Percentiles rank a stretch among this genome's conserved stretches.
phyloP scores from a whole-genome alignment of 2,329 filamentous ascomycete genomes.

The Cladophialophora carrionii region DNA sequence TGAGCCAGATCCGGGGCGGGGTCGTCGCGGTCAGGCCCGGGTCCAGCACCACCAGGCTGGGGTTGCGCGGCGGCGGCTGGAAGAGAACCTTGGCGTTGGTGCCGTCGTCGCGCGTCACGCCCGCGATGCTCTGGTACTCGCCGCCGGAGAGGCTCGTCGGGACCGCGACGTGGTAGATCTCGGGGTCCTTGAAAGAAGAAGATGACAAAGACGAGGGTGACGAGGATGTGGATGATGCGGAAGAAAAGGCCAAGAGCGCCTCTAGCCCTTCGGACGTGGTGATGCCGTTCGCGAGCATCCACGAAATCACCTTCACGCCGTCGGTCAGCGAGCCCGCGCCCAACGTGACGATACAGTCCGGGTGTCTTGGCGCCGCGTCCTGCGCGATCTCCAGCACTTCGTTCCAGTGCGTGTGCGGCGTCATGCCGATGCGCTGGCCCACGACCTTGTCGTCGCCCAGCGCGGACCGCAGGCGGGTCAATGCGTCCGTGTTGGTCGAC shows the following conservation, averaged over 20 bases:
- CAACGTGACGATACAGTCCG: constrained; percentile 58
- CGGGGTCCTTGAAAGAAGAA: constrained; percentile 26
- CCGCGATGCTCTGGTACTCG: constrained; percentile 49
- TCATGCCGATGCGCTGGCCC: constrained; percentile 56
- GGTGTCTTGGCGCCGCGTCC: constrained; percentile 24
- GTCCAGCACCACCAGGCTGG: constrained; percentile 61
- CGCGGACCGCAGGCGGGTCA: constrained; percentile 48
- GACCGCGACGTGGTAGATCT: constrained; percentile 42
- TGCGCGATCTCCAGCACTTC: constrained; percentile 55
- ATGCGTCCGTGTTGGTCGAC: constrained; percentile 51
- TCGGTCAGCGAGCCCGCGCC: constrained; percentile 62
- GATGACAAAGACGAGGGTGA: constrained; percentile 14
- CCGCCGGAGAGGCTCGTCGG: constrained; percentile 50
- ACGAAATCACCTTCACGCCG: constrained; percentile 57
- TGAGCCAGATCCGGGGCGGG: constrained; percentile 59
- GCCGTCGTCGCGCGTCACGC: constrained; percentile 39
- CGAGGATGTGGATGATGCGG: constrained; percentile 16
- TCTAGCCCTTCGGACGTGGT: constrained; percentile 47
- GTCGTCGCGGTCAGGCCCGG: constrained; percentile 57
- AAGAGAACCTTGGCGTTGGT: constrained; percentile 46
- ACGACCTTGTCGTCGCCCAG: constrained; percentile 50
- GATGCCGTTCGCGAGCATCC: constrained; percentile 56
- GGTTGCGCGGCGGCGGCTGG: constrained; percentile 46
- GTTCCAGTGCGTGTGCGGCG: constrained; percentile 58
- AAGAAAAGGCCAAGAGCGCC: constrained; percentile 41